Evolutionary conservation across 192 early-diverging fungal genomes (phyloP).

Genomic region (Oehlia diaphana): DNA sequence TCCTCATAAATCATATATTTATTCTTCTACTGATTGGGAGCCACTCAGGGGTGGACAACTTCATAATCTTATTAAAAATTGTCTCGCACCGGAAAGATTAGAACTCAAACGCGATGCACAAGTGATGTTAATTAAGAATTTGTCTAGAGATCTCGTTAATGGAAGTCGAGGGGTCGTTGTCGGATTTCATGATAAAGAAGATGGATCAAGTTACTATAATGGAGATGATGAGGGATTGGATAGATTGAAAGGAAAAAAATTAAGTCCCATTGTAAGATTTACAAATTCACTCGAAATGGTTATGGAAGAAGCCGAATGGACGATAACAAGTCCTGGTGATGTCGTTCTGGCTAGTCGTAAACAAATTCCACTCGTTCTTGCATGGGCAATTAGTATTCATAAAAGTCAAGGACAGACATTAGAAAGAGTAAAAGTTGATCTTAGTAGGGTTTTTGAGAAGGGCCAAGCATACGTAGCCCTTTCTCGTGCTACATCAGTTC

Average conservation of each 20-base stretch:
- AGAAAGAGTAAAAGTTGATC: slow-evolving; percentile 71
- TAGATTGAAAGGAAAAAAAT: background rate
- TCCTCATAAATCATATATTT: slow-evolving; percentile 47
- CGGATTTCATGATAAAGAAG: slow-evolving; percentile 36
- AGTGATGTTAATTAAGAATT: slow-evolving; percentile 86
- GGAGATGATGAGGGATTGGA: slow-evolving; percentile 31
- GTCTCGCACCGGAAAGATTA: slow-evolving; percentile 61
- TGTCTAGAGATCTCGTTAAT: slow-evolving; percentile 68
- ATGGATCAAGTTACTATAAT: slow-evolving; percentile 31
- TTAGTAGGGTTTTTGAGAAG: slow-evolving; percentile 76
- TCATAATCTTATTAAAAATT: slow-evolving; percentile 42
- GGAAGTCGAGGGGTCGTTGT: slow-evolving; percentile 73
- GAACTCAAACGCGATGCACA: slow-evolving; percentile 76
- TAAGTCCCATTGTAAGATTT: slow-evolving; percentile 39
- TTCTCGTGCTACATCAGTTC: slow-evolving; percentile 70
- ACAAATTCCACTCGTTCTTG: slow-evolving; percentile 70
- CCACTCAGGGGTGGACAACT: slow-evolving; percentile 15
- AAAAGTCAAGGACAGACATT: slow-evolving; percentile 89
- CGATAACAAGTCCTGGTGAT: slow-evolving; percentile 44
- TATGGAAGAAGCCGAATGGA: slow-evolving; percentile 49
- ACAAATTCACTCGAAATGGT: slow-evolving; percentile 38
- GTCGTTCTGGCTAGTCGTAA: slow-evolving; percentile 35
- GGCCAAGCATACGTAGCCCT: slow-evolving; percentile 86
- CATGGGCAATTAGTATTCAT: slow-evolving; percentile 88
- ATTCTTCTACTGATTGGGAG: slow-evolving; percentile 49